A percentile compares a stretch with the other conserved stretches of the same genome.
Conservation (phyloP, 83 land plant species). For the Picea engelmannii region DNA sequence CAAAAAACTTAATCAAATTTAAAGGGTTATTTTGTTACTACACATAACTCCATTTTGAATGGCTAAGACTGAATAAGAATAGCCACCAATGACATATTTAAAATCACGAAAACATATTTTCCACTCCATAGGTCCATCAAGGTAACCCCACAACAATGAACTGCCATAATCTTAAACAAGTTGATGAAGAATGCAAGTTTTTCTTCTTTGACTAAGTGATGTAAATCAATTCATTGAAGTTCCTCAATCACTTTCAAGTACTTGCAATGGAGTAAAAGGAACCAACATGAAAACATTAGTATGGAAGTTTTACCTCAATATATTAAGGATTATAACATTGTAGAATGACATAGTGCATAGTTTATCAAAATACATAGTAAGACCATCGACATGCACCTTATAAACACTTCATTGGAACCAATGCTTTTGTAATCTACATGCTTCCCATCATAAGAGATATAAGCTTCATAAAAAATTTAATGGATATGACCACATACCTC, state of each 20-base stretch:
- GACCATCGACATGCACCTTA: slow-evolving; percentile 42
- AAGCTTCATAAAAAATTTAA: slow-evolving; percentile 72
- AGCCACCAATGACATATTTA: slow-evolving; percentile 84
- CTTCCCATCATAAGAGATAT: slow-evolving; percentile 78
- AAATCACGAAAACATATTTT: slow-evolving; percentile 72
- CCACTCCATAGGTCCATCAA: slow-evolving; percentile 68
- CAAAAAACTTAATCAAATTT: slow-evolving; percentile 79
- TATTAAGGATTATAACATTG: not conserved
- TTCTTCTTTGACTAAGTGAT: slow-evolving; percentile 74
- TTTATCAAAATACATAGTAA: not conserved
- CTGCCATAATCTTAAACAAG: slow-evolving; percentile 80
- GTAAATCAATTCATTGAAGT: slow-evolving; percentile 67
- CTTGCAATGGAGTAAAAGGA: slow-evolving; percentile 26
- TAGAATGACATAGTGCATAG: slow-evolving; percentile 1
- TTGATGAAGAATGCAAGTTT: slow-evolving; percentile 86
- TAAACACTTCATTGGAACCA: slow-evolving; percentile 70
- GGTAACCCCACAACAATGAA: slow-evolving; percentile 71
- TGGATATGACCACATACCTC: too few species aligned
- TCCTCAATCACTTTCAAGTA: slow-evolving; percentile 72
- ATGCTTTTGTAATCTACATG: slow-evolving; percentile 75
- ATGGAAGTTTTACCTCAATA: not conserved
- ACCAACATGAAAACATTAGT: not conserved
- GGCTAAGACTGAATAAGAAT: slow-evolving; percentile 77
- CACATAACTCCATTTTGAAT: slow-evolving; percentile 84
- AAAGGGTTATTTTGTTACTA: slow-evolving; percentile 81